These are phyloP conservation scores for Boletus vinaceobasis DNA, from an alignment of 768 basidiomycete species.

Conservation along the genomic window DNA sequence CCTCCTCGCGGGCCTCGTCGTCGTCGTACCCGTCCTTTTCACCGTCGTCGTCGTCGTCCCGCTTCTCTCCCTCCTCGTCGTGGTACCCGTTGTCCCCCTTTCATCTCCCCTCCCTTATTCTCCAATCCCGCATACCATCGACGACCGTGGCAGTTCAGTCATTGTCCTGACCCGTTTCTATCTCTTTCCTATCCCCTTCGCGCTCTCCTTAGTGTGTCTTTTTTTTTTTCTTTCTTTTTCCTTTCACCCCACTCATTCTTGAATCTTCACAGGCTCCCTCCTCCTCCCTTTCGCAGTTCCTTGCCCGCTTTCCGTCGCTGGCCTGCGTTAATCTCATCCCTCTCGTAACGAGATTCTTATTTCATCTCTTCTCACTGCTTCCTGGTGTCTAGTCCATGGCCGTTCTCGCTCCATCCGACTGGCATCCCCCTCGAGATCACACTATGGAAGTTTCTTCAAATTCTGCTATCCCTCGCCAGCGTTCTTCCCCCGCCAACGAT, in stretches of 20 bases:
- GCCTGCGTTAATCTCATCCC: not conserved
- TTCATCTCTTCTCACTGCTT: not conserved
- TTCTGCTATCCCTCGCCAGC: constrained; percentile 50
- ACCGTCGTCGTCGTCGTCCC: not conserved
- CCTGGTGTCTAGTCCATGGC: constrained; percentile 52
- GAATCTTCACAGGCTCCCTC: not conserved
- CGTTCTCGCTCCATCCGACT: constrained; percentile 74
- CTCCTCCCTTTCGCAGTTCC: not conserved
- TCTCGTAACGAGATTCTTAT: constrained; percentile 10
- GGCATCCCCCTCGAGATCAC: constrained; percentile 63
- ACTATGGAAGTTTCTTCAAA: constrained; percentile 56
- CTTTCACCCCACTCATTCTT: not conserved
- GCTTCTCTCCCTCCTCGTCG: not conserved
- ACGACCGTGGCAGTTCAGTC: constrained; percentile 1
- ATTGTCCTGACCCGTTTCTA: constrained; percentile 1
- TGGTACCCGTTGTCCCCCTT: not conserved
- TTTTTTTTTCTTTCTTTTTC: not conserved
- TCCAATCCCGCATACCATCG: not conserved
- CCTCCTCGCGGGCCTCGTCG: not conserved
- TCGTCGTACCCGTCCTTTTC: not conserved
- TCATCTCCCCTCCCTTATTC: not conserved
- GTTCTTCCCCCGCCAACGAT: constrained; percentile 60
- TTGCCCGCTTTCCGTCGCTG: not conserved
- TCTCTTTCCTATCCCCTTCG: not conserved
- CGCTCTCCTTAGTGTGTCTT: not conserved